Evolutionary conservation across 371 early-diverging fungal genomes (phyloP), one percentile per base, ranked within the genome.

Genomic region (Rhizopus microsporus): DNA sequence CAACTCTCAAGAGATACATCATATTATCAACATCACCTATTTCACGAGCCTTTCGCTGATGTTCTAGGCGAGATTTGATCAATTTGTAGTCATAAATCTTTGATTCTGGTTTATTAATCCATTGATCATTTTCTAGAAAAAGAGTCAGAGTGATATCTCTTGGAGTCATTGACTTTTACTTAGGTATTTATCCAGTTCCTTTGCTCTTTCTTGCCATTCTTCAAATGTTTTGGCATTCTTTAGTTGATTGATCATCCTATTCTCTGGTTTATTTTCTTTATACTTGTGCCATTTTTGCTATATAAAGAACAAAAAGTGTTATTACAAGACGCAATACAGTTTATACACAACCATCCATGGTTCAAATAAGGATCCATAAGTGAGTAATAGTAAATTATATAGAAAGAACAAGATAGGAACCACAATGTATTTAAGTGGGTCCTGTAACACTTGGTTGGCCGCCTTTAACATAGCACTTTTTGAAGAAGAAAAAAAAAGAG

Each of bases 71-170:
- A 7, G 78, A 62, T 5, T 74, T 51, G 33, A 91, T 88, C 35
- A 90, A 65, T 44, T 79, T 79, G 60, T 86, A 83, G 57, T 91
- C 92, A 60, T 90, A 91, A n/a, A 79, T 51, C 52, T 70, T 75
- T 3, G 82, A 83, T 0, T 59, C 62, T 6, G 83, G 79, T 51
- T 80, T 68, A 16, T 65, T 62, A 43, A 80, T 75, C 88, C 88
- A 88, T 34, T 56, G 65, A 62, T 86, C 85, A 13, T 82, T 81
- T 31, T 76, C 86, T 68, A 50, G 3, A 50, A 16, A 7, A 32
- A n/a, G 29, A 47, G 39, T 10, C 10, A 13, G 39, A 13, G 39
- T 8, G 1, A 47, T 29, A 10, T 43, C 6, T 37, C 8, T 8
- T 3, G 17, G 16, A 4, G 8, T 33, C 17, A 29, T 30, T 17